Conservation (phyloP, 2,329 filamentous ascomycete species). For the Aulographum hederae region DNA sequence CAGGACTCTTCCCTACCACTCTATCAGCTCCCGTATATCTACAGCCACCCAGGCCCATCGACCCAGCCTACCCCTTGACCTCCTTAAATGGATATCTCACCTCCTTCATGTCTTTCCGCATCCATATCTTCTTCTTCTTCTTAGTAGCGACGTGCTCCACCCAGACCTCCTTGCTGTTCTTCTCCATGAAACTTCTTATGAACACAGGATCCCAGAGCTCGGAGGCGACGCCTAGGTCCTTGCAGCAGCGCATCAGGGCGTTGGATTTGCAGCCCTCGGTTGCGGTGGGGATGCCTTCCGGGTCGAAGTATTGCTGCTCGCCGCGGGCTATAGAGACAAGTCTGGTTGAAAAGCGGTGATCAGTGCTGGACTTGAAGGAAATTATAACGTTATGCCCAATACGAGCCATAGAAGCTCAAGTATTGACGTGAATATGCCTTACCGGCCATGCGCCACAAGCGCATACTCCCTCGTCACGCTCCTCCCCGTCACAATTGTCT, state of each 20-base stretch:
- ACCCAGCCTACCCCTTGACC: conserved; percentile 10
- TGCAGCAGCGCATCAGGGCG: conserved; percentile 94
- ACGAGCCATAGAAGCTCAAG: conserved; percentile 1
- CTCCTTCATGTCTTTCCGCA: conserved; percentile 59
- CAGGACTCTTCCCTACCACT: no score
- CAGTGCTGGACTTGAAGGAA: conserved; percentile 1
- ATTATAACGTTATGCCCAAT: not conserved
- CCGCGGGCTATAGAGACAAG: conserved; percentile 84
- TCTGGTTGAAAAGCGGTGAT: conserved; percentile 25
- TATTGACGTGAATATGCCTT: conserved; percentile 16
- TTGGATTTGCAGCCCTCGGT: conserved; percentile 97
- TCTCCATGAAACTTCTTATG: conserved; percentile 64
- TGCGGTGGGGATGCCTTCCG: conserved; percentile 80
- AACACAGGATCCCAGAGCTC: conserved; percentile 94
- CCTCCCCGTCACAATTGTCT: conserved; percentile 68
- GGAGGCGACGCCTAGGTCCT: conserved; percentile 84
- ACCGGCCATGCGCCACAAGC: conserved; percentile 75
- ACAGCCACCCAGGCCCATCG: no score
- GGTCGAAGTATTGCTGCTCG: conserved; percentile 83
- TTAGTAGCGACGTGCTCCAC: conserved; percentile 77
- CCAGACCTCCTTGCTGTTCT: conserved; percentile 62
- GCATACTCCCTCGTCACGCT: conserved; percentile 82
- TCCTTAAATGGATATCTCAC: conserved; percentile 47
- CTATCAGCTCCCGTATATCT: no score
- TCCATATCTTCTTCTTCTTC: conserved; percentile 76